Percentiles rank a stretch among this genome's conserved stretches.
Evolutionary conservation across 129 eudicot species (phyloP).

Genomic region (Pulicaria dysenterica): DNA sequence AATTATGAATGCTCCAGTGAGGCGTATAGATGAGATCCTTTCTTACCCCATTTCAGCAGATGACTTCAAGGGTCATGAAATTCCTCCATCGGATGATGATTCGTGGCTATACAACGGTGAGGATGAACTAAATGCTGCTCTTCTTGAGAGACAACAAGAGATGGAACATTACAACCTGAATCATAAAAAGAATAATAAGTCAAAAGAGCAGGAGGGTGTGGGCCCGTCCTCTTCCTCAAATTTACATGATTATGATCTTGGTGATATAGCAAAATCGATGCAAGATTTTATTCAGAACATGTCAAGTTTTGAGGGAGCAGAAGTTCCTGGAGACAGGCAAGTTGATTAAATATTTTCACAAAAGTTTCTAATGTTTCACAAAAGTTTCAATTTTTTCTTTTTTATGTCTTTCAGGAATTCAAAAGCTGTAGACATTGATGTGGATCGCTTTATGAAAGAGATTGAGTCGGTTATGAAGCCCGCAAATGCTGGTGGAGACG

Average conservation of each 20-base stretch:
- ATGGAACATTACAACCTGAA: conserved; percentile 60
- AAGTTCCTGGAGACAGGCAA: conserved; percentile 79
- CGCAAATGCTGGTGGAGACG: conserved; percentile 45
- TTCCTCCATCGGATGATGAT: conserved; percentile 89
- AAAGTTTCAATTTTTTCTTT: background rate
- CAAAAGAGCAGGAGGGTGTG: conserved; percentile 54
- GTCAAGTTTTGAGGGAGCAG: conserved; percentile 89
- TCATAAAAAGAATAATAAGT: conserved; percentile 59
- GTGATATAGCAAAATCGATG: conserved; percentile 81
- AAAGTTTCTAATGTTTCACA: background rate
- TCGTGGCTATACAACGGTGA: conserved; percentile 94
- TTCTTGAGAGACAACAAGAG: conserved; percentile 80
- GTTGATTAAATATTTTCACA: background rate
- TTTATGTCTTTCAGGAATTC: conserved; percentile 42
- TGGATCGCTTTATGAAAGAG: conserved; percentile 82
- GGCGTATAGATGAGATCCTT: conserved; percentile 84
- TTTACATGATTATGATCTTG: conserved; percentile 63
- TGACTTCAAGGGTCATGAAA: conserved; percentile 59
- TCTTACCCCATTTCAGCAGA: conserved; percentile 48
- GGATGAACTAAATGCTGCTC: conserved; percentile 86
- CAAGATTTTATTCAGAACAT: conserved; percentile 70
- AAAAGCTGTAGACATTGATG: conserved; percentile 67
- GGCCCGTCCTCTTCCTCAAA: conserved; percentile 45
- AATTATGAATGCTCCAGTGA: conserved; percentile 75
- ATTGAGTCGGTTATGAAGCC: conserved; percentile 63